Percentiles rank a stretch among this genome's conserved stretches.
Conservation (phyloP, 495 filamentous ascomycete genomes). For the Trichoderma reesei region DNA sequence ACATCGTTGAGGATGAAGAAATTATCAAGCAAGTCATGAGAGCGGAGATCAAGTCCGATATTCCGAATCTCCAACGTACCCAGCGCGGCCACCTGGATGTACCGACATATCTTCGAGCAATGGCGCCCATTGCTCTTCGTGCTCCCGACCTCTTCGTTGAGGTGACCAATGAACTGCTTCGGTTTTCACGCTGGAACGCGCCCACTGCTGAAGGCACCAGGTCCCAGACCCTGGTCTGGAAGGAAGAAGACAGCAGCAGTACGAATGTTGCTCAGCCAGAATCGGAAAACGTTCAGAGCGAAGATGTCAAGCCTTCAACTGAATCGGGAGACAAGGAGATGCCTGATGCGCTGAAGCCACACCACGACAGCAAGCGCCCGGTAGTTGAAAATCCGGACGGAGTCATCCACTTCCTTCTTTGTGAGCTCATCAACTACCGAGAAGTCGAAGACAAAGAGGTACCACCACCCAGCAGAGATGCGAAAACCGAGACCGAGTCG, state of each 20-base stretch:
- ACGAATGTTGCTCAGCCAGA: constrained; percentile 34
- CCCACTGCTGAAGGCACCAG: constrained; percentile 37
- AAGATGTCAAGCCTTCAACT: constrained; percentile 44
- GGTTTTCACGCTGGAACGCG: constrained; percentile 51
- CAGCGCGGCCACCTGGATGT: constrained; percentile 58
- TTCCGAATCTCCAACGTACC: constrained; percentile 36
- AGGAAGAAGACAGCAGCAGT: constrained; percentile 23
- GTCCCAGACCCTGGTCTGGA: constrained; percentile 29
- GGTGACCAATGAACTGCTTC: constrained; percentile 77
- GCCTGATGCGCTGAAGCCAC: constrained; percentile 49
- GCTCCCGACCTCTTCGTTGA: constrained; percentile 83
- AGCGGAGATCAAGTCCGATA: constrained; percentile 71
- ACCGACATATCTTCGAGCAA: constrained; percentile 58
- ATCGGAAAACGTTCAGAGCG: constrained; percentile 35
- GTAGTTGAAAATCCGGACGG: constrained; percentile 89
- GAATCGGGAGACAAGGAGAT: constrained; percentile 44
- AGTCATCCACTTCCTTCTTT: constrained; percentile 92
- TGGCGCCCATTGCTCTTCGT: constrained; percentile 75
- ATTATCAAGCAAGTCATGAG: constrained; percentile 88
- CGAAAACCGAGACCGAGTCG: constrained; percentile 25
- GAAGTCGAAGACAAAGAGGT: constrained; percentile 78
- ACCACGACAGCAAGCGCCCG: constrained; percentile 65
- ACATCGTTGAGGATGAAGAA: constrained; percentile 89
- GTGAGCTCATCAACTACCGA: constrained; percentile 81
- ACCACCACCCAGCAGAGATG: constrained; percentile 40